phyloP scores from a whole-genome alignment of 768 basidiomycete genomes.

The Porpolomopsis calyptriformis region DNA sequence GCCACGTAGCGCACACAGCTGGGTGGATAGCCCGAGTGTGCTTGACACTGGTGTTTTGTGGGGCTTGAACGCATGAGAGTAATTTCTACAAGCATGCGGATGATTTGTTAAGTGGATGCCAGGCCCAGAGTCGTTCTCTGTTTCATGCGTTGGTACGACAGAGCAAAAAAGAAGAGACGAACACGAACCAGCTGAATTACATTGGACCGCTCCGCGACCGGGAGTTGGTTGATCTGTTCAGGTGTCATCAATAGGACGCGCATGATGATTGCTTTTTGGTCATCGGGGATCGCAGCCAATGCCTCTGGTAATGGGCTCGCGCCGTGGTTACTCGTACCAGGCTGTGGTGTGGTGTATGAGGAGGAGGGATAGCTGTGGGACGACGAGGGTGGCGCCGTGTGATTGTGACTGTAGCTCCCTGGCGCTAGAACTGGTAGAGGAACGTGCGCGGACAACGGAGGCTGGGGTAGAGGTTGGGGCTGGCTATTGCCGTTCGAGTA shows the following conservation, averaged over 20 bases:
- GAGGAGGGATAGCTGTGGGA: conserved; percentile 15
- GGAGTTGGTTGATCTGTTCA: conserved; percentile 70
- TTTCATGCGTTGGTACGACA: conserved; percentile 1
- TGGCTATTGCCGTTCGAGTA: too few relatives aligned
- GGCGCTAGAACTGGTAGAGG: conserved; percentile 5
- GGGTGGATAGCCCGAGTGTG: too few relatives aligned
- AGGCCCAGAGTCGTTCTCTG: too few relatives aligned
- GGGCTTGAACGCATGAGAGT: too few relatives aligned
- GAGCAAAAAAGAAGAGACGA: conserved; percentile 3
- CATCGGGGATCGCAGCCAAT: conserved; percentile 52
- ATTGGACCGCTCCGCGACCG: conserved; percentile 61
- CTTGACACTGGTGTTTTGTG: too few relatives aligned
- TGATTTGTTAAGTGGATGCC: conserved; percentile 9
- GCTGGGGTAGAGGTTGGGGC: background rate
- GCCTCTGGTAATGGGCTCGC: conserved; percentile 35
- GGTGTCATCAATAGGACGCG: conserved; percentile 74
- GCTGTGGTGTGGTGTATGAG: conserved; percentile 18
- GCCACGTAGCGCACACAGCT: too few relatives aligned
- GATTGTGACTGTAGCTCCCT: conserved; percentile 1
- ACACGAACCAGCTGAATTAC: conserved; percentile 78
- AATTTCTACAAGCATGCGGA: too few relatives aligned
- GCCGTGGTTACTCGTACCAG: conserved; percentile 14
- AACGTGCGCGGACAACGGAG: conserved; percentile 7
- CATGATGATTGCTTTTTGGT: conserved; percentile 70
- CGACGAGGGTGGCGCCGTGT: conserved; percentile 10